Base-by-base conservation (phyloP, 1,284 basidiomycete species). In the Coniophora puteana region DNA sequence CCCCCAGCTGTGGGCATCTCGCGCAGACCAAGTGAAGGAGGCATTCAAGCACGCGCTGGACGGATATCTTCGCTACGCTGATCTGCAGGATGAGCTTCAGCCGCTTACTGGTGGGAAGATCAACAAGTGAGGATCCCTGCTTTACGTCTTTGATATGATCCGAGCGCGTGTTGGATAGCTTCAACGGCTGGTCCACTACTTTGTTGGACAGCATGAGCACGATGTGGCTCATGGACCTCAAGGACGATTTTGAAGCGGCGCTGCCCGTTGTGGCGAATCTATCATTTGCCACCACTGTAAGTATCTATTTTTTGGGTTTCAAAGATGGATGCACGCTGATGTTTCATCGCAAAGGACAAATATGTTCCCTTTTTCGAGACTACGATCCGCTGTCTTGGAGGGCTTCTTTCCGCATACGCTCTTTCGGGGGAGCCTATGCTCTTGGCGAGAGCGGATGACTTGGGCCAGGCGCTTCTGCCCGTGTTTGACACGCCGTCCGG, bases 141-240 rank as follows among this genome's bases (percentile, higher is more conserved):
- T 45, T 28, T 40, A n/a, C n/a, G n/a, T n/a, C n/a, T n/a, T n/a
- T n/a, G 26, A 27, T 14, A 27, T 27, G 26, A 27, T 10, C 26
- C 10, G 26, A 27, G 26, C 26, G 26, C 10, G 26, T 10, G 14
- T 27, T 10, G 10, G 10, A 10, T 32, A 80, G 77, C 49, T 75
- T 80, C 52, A 80, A 82, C 53, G 80, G 85, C 26, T 92, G 89
- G 89, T 84, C 84, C 28, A 76, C 88, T 1, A 83, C 84, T 1
- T 72, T 89, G 35, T 74, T 87, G 44, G 83, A 87, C 53, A 72
- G 76, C 1, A 67, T 91, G 38, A 87, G 89, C 55, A 90, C 88
- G 0, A 78, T 93, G 58, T 78, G 85, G 52, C 66, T 87, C 46
- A 78, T 86, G 74, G 76, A 70, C 34, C 64, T 84, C 8, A 63